Base-by-base conservation (phyloP, 257 asterid genomes). In the Anisodus acutangulus region DNA sequence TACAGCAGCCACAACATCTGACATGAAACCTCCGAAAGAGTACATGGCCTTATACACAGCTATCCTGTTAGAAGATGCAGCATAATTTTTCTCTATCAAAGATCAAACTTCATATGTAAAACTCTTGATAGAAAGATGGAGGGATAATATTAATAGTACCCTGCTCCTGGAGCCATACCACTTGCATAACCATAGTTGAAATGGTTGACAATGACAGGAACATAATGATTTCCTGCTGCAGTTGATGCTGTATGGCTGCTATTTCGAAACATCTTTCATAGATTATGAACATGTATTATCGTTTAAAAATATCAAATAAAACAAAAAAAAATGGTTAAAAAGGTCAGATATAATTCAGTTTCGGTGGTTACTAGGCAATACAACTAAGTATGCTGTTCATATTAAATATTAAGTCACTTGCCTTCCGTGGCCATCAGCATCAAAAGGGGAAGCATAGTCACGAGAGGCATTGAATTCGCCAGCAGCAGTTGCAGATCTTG, bases 371-470 rank as follows among this genome's bases (percentile, higher is more conserved):
- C 78, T 69, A 15, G 39, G 37, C 26, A 37, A 37, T 15, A 68
- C 78, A 6, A 45, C 78, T 8, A 15, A 37, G 22, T 68, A 39
- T 68, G 78, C 0, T 16, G 4, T 22, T 47, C 26, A 3, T 53
- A 51, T 10, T 63, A n/a, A n/a, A 11, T n/a, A 60, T 60, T 60
- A 71, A 78, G 81, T 11, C 3, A 85, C 91, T 88, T 87, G 86
- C 95, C 97, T 92, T 89, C 96, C 97, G 81, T 92, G 97, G 8
- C 97, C 97, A 89, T 93, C 96, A 31, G 93, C 91, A 59, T 93
- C 96, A 83, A 88, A 93, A 35, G 95, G 96, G 15, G 95, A 93
- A 64, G 93, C 90, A 82, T 82, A 84, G 84, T 92, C 93, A 6
- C 88, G 92, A 6, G 94, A 86, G 45, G 85, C 85, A 69, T 91